Base-by-base conservation (phyloP, 1,284 basidiomycete genomes). In the Malassezia obtusa region DNA sequence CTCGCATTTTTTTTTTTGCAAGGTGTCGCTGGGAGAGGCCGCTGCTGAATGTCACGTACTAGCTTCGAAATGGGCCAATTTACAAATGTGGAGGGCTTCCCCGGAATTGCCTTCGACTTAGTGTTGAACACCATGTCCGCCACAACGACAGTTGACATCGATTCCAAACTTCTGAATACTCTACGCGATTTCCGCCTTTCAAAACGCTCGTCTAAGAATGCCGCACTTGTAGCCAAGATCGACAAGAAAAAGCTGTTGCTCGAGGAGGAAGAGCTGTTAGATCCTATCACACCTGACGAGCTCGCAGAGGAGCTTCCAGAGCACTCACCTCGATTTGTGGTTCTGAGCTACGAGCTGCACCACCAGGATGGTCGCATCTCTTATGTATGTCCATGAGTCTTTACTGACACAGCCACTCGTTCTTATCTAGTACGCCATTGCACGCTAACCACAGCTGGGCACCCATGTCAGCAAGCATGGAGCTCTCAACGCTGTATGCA, bases 361-460 rank as follows among this genome's bases (percentile, higher is more conserved):
- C 87, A 92, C 74, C 74, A 72, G 5, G 91, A 95, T 66, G 90
- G 90, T 3, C 80, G 91, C 32, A 83, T 80, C 57, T 89, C 87
- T 1, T 89, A 84, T 67, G 67, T 70, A 55, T 48, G 67, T 61
- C 2, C 17, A 15, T 25, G 11, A 12, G 2, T 6, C 21, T 12
- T 33, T 14, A 37, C 37, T 37, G n/a, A 28, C 44, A 19, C 54
- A 61, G 57, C 63, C 63, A 15, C 50, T 67, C 10, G 50, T 63
- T 30, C 46, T 65, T 24, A 39, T 65, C 49, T 57, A 64, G 58
- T 60, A 35, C n/a, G 58, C 46, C 3, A 4, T 47, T 4, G 22
- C 58, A 58, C 4, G 14, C 61, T 31, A 28, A 59, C 17, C 44
- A 52, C 46, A 63, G 64, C 52, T 73, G 71, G 71, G 64, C 67